Conservation (phyloP, 208 protist species). For the Leishmania tarentolae region DNA sequence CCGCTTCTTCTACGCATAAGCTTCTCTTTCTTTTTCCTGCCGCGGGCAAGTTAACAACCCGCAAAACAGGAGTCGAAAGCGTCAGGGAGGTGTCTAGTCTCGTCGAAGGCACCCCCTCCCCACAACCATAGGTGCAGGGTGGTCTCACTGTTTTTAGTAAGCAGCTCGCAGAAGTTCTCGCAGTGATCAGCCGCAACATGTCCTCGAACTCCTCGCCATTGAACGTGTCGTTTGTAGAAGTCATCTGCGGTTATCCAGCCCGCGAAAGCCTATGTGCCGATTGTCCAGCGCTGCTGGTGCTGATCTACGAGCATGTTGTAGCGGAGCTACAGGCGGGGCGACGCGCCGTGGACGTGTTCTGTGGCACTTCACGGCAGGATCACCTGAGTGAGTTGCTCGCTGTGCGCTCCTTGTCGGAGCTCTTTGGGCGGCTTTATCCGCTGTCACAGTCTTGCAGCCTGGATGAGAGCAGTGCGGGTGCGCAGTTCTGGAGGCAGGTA, state of each 20-base stretch:
- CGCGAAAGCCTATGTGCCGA: conserved; percentile 60
- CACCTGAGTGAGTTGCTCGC: conserved; percentile 48
- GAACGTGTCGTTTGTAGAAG: conserved; percentile 48
- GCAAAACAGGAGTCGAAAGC: neutral
- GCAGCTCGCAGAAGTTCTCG: neutral
- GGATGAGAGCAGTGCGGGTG: neutral
- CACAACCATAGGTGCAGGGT: neutral
- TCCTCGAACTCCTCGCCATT: conserved; percentile 16
- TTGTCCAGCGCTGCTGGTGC: conserved; percentile 68
- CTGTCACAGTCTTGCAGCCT: neutral
- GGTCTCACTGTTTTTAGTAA: neutral
- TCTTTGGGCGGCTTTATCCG: conserved; percentile 24
- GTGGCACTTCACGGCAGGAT: conserved; percentile 36
- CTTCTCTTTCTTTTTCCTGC: neutral
- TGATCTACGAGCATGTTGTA: conserved; percentile 74
- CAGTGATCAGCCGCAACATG: conserved; percentile 3
- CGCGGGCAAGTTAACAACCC: neutral
- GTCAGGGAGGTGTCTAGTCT: neutral
- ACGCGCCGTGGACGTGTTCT: conserved; percentile 46
- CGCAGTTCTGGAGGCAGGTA: conserved; percentile 54
- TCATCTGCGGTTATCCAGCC: conserved; percentile 48
- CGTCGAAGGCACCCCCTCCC: neutral
- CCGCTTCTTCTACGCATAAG: neutral
- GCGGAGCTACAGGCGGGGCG: conserved; percentile 35
- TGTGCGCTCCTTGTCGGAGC: conserved; percentile 26